phyloP scores from a whole-genome alignment of 2,329 filamentous ascomycete species.

The Xylariaceae sp. region DNA sequence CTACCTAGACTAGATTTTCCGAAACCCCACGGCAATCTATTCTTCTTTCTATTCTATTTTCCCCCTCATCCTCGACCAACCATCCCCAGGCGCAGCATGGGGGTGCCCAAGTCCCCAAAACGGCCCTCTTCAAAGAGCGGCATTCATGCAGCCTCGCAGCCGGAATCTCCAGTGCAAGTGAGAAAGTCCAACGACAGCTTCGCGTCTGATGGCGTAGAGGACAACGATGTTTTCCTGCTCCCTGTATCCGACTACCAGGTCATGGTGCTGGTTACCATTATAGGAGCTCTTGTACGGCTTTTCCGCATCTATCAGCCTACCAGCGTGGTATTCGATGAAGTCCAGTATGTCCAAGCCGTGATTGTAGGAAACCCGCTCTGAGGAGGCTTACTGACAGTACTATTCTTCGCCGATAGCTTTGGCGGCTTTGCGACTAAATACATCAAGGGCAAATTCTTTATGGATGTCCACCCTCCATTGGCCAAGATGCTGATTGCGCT shows the following conservation, averaged over 20 bases:
- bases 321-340: conserved; percentile 98
- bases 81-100: conserved; percentile 32
- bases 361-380: background rate
- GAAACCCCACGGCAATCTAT: conserved; percentile 29
- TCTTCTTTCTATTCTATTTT: conserved; percentile 1
- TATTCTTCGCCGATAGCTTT: conserved; percentile 58
- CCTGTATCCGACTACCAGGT: conserved; percentile 79
- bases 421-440: conserved; percentile 98
- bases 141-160: conserved; percentile 28
- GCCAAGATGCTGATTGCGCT: conserved; percentile 96
- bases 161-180: conserved; percentile 28
- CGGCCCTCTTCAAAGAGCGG: conserved; percentile 35
- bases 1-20: background rate
- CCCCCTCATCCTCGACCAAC: conserved; percentile 2
- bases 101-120: conserved; percentile 38
- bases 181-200: conserved; percentile 51
- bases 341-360: conserved; percentile 67
- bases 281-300: conserved; percentile 76
- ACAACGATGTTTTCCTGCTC: conserved; percentile 89
- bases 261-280: conserved; percentile 65
- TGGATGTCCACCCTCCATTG: conserved; percentile 98
- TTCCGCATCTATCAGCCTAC: conserved; percentile 95
- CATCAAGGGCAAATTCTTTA: conserved; percentile 99
- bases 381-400: conserved; percentile 21
- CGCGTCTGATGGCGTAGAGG: conserved; percentile 72